Percentiles rank a stretch among this genome's conserved stretches.
Conservation (phyloP, 2,329 filamentous ascomycete species). For the Cyanodermella asteris region DNA sequence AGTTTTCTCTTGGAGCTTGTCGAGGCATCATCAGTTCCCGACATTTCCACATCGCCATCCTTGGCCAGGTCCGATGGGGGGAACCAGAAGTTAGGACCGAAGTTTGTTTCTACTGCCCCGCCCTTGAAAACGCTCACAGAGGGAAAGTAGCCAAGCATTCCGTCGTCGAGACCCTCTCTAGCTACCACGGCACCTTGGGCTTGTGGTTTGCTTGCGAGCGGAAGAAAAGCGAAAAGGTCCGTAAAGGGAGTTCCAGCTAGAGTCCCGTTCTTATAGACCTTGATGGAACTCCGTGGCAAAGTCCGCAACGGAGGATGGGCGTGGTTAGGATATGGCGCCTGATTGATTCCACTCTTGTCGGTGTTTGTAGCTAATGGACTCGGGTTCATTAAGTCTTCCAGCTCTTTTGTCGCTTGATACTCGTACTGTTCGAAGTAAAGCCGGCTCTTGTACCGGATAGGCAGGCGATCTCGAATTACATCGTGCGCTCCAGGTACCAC, state of each 20-base stretch:
- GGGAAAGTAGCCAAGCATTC: conserved; percentile 87
- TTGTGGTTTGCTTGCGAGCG: conserved; percentile 60
- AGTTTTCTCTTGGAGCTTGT: conserved; percentile 12
- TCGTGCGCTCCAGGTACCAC: conserved; percentile 39
- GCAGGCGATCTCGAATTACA: conserved; percentile 83
- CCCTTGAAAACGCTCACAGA: conserved; percentile 81
- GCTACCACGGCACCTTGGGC: conserved; percentile 53
- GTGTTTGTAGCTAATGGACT: conserved; percentile 26
- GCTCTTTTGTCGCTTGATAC: conserved; percentile 67
- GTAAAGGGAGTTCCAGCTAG: conserved; percentile 74
- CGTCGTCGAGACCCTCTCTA: conserved; percentile 75
- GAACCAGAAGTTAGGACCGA: conserved; percentile 82
- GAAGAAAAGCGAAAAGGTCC: conserved; percentile 72
- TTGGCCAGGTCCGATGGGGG: conserved; percentile 39
- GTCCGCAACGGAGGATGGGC: conserved; percentile 56
- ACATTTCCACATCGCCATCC: conserved; percentile 17
- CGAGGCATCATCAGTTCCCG: conserved; percentile 9
- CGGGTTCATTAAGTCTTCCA: conserved; percentile 65
- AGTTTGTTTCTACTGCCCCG: conserved; percentile 80
- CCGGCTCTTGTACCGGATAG: conserved; percentile 81
- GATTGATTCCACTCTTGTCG: conserved; percentile 26
- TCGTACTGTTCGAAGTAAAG: conserved; percentile 88
- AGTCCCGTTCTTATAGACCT: conserved; percentile 79
- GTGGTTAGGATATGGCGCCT: conserved; percentile 50
- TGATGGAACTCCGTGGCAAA: conserved; percentile 66